Evolutionary conservation across 2,329 filamentous ascomycete species (phyloP).

Genomic region (Fusarium torreyae): DNA sequence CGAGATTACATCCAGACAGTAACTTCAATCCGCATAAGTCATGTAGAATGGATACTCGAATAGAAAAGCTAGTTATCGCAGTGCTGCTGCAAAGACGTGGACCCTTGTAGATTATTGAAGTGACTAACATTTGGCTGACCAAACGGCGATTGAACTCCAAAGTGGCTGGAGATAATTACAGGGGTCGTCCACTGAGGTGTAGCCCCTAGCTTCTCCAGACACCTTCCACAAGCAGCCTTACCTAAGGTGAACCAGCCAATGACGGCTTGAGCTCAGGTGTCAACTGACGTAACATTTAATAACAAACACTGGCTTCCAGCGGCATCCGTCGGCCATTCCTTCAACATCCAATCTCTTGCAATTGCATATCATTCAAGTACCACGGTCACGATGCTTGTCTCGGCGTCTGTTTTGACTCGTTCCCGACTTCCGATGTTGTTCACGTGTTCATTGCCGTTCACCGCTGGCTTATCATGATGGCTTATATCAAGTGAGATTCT

Average conservation of each 20-base stretch:
- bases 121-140: slow-evolving; percentile 18
- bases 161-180: slow-evolving; percentile 31
- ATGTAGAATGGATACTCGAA: no score
- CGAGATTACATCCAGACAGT: slow-evolving; percentile 52
- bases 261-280: fast-evolving
- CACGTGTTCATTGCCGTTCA: slow-evolving; percentile 37
- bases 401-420: slow-evolving; percentile 31
- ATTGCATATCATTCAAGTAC: slow-evolving; percentile 6
- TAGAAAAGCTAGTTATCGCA: no score
- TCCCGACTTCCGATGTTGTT: slow-evolving; percentile 11
- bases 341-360: slow-evolving; percentile 4
- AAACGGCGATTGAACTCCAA: slow-evolving; percentile 4
- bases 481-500: slow-evolving; percentile 27
- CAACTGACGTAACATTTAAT: slow-evolving; percentile 36
- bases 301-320: slow-evolving; percentile 25
- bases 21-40: no score
- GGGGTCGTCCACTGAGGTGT: slow-evolving; percentile 16
- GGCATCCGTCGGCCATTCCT: slow-evolving; percentile 43
- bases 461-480: slow-evolving; percentile 29
- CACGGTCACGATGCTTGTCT: slow-evolving; percentile 42
- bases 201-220: neutral
- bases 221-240: slow-evolving; percentile 31
- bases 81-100: no score
- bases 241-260: slow-evolving; percentile 31
- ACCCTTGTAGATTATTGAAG: slow-evolving; percentile 15